These are phyloP conservation scores for Favolaschia claudopus DNA, from an alignment of 768 basidiomycete species.

Conservation along the genomic window DNA sequence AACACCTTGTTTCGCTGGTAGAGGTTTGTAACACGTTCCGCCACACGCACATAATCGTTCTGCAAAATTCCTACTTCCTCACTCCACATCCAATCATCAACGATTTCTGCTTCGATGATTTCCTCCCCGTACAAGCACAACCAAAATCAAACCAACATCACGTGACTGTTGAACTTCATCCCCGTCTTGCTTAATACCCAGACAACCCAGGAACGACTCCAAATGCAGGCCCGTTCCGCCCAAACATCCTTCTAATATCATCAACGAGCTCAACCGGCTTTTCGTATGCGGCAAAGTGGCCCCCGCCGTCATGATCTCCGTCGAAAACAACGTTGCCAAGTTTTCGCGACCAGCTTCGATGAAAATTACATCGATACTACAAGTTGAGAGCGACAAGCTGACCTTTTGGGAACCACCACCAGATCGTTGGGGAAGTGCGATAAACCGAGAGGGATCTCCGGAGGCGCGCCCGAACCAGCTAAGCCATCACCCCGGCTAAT, in stretches of 20 bases:
- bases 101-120: too few relatives aligned
- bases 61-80: too few relatives aligned
- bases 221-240: slow-evolving; percentile 9
- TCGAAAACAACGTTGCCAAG: slow-evolving; percentile 3
- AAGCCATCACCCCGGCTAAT: neutral
- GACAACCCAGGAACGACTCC: slow-evolving; percentile 7
- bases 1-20: too few relatives aligned
- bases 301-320: neutral
- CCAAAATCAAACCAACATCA: too few relatives aligned
- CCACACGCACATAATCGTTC: too few relatives aligned
- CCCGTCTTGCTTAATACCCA: too few relatives aligned
- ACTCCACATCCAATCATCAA: too few relatives aligned
- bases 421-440: neutral
- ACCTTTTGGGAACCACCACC: neutral
- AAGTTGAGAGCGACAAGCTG: neutral
- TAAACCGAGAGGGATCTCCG: neutral
- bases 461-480: neutral
- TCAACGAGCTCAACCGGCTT: neutral
- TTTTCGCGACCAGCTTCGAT: neutral
- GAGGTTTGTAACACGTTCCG: too few relatives aligned
- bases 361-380: neutral
- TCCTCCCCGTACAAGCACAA: too few relatives aligned
- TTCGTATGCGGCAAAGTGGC: slow-evolving; percentile 8
- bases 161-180: too few relatives aligned
- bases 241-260: slow-evolving; percentile 17